These are phyloP conservation scores for Monilinia polystroma DNA, from an alignment of 2,329 filamentous ascomycete genomes.

Conservation along the genomic window DNA sequence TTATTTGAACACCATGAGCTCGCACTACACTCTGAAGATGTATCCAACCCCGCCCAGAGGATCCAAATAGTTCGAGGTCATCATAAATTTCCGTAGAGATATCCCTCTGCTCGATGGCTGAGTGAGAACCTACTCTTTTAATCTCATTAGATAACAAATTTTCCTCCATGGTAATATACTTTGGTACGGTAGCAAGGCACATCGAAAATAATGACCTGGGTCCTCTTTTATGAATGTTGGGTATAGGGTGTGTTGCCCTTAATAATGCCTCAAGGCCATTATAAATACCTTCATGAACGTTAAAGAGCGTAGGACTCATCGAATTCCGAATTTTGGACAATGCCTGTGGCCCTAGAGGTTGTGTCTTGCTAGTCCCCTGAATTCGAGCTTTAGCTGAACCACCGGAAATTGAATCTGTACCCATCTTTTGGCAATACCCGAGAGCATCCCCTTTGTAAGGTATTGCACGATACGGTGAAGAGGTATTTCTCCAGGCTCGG, in stretches of 20 bases:
- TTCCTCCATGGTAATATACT: constrained; percentile 49
- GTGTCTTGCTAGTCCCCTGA: constrained; percentile 22
- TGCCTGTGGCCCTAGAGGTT: constrained; percentile 35
- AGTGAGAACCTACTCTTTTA: constrained; percentile 42
- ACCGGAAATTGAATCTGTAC: constrained; percentile 1
- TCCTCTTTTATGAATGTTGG: constrained; percentile 32
- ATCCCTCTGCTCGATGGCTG: constrained; percentile 39
- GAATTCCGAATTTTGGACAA: constrained; percentile 41
- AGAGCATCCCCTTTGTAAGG: not conserved
- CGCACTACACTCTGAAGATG: constrained; percentile 48
- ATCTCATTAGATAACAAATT: constrained; percentile 44
- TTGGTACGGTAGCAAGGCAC: constrained; percentile 50
- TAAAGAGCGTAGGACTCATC: constrained; percentile 38
- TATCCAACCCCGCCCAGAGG: constrained; percentile 46
- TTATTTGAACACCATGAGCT: constrained; percentile 48
- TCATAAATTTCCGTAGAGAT: constrained; percentile 50
- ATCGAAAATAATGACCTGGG: constrained; percentile 49
- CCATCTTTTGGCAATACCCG: not conserved
- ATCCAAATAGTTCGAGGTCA: constrained; percentile 49
- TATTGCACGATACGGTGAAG: constrained; percentile 5
- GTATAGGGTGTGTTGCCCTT: constrained; percentile 42
- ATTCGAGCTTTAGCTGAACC: not conserved
- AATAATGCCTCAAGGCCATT: constrained; percentile 48
- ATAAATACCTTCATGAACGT: constrained; percentile 48
- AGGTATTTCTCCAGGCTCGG: constrained; percentile 26